Evolutionary conservation across 2,329 filamentous ascomycete species (phyloP).

Genomic region (Kalmusia sp.): DNA sequence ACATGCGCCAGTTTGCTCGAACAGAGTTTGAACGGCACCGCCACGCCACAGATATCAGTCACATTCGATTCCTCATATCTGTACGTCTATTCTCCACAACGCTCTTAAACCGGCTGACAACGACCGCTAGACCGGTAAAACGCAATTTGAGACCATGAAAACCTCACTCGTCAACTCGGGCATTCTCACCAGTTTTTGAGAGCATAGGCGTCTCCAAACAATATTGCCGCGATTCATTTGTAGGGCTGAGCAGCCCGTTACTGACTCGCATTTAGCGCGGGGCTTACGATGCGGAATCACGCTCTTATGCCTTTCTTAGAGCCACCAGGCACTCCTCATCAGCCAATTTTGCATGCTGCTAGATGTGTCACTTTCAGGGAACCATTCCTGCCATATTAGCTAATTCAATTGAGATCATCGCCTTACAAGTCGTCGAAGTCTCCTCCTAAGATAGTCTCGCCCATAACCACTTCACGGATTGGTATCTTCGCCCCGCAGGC

Average conservation of each 20-base stretch:
- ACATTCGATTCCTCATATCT: slow-evolving; percentile 17
- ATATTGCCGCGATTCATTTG: not conserved
- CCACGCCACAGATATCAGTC: slow-evolving; percentile 52
- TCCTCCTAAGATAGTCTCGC: too few species aligned
- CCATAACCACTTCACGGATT: too few species aligned
- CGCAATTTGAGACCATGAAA: slow-evolving; percentile 59
- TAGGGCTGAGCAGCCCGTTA: not conserved
- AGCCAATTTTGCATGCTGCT: not conserved
- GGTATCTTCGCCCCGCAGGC: too few species aligned
- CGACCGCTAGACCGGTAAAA: slow-evolving; percentile 53
- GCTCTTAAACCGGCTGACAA: slow-evolving; percentile 11
- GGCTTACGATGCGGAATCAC: not conserved
- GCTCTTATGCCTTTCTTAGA: not conserved
- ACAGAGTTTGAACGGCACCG: slow-evolving; percentile 57
- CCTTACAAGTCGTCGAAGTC: too few species aligned
- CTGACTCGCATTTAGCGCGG: slow-evolving; percentile 8
- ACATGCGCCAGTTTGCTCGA: slow-evolving; percentile 57
- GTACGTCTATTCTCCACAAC: slow-evolving; percentile 34
- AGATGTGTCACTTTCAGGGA: too few species aligned
- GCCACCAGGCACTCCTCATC: not conserved
- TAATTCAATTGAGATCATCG: too few species aligned
- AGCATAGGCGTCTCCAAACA: not conserved
- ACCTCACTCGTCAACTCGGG: slow-evolving; percentile 43
- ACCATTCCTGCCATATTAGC: too few species aligned
- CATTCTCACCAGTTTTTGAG: slow-evolving; percentile 4